A percentile compares a stretch with the other conserved stretches of the same genome.
These are phyloP conservation scores for Fusarium veterinarium DNA, from an alignment of 2,329 filamentous ascomycete genomes.

Conservation along the genomic window DNA sequence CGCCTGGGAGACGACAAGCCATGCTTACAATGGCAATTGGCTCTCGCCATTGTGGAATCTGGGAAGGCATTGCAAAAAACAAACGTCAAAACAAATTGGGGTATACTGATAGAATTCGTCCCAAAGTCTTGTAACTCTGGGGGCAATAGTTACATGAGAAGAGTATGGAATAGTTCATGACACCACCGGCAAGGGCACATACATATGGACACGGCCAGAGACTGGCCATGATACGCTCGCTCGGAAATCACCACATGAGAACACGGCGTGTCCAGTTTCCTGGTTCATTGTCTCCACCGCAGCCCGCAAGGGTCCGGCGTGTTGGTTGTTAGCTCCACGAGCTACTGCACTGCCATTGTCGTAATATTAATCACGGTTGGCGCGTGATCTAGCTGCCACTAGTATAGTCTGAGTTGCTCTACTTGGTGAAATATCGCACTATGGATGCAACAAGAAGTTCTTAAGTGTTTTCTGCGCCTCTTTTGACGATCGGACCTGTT, in stretches of 20 bases:
- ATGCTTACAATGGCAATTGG: slow-evolving; percentile 42
- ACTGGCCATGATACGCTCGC: not conserved
- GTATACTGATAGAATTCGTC: not conserved
- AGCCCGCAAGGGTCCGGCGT: not conserved
- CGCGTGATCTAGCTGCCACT: not conserved
- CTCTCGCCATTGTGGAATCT: slow-evolving; percentile 40
- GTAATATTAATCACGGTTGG: not conserved
- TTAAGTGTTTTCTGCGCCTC: not conserved
- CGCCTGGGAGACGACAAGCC: slow-evolving; percentile 42
- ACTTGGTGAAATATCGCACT: not conserved
- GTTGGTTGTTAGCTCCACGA: not conserved
- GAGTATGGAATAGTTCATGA: not conserved
- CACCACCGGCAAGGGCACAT: not conserved
- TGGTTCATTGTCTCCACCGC: not conserved
- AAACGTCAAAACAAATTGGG: slow-evolving; percentile 1
- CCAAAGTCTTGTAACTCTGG: not conserved
- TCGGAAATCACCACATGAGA: not conserved
- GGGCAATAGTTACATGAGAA: not conserved
- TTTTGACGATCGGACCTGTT: not conserved
- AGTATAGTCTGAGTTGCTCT: not conserved
- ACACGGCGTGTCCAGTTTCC: not conserved
- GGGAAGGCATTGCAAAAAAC: slow-evolving; percentile 29
- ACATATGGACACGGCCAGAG: not conserved
- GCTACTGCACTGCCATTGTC: not conserved
- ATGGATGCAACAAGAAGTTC: not conserved